Conservation (phyloP, 106 monocot genomes). For the Dendrobium huoshanense region DNA sequence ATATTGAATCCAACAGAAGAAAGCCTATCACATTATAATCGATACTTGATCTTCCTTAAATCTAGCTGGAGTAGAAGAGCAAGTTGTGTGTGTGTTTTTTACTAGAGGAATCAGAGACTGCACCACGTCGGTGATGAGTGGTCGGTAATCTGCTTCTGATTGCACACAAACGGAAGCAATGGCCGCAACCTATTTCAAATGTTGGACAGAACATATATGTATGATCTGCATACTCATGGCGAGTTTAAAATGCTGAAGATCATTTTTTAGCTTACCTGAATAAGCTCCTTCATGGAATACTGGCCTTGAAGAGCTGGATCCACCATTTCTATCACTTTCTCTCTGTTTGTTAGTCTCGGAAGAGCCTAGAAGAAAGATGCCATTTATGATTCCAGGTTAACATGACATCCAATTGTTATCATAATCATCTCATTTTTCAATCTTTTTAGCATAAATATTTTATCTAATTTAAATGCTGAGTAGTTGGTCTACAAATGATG, state of each 20-base stretch:
- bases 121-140: constrained; percentile 89
- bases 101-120: constrained; percentile 88
- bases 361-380: constrained; percentile 45
- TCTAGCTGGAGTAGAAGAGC: constrained; percentile 9
- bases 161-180: constrained; percentile 96
- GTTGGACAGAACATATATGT: not conserved
- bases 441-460: not conserved
- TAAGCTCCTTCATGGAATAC: constrained; percentile 68
- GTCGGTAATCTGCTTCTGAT: constrained; percentile 87
- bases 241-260: not conserved
- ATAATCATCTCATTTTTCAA: not conserved
- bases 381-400: not conserved
- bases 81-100: constrained; percentile 20
- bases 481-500: not conserved
- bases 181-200: constrained; percentile 65
- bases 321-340: constrained; percentile 85
- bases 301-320: constrained; percentile 77
- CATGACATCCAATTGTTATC: not conserved
- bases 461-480: no score
- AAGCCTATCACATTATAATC: not conserved
- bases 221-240: not conserved
- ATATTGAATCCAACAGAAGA: not conserved
- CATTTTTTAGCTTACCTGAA: constrained; percentile 38
- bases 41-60: not conserved
- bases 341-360: constrained; percentile 82